Evolutionary conservation across 495 filamentous ascomycete species (phyloP).

Genomic region (Hypoxylon lenormandii): DNA sequence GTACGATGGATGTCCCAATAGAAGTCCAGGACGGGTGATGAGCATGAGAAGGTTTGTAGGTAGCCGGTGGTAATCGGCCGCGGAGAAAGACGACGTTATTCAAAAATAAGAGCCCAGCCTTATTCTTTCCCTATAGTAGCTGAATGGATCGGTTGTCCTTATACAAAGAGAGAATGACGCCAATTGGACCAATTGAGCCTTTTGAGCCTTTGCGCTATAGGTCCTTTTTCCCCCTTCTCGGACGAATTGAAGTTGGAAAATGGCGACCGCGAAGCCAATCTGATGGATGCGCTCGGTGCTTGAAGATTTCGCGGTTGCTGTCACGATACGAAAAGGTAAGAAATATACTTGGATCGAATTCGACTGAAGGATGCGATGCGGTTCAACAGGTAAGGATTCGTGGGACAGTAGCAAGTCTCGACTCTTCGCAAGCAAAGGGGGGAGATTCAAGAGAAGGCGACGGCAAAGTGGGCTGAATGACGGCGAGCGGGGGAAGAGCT

Average conservation of each 20-base stretch:
- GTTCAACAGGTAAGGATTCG: slow-evolving; percentile 17
- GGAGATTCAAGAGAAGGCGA: slow-evolving; percentile 20
- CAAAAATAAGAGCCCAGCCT: slow-evolving; percentile 26
- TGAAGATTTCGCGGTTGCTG: slow-evolving; percentile 17
- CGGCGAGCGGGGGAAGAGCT: slow-evolving; percentile 38
- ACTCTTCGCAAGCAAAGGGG: slow-evolving; percentile 23
- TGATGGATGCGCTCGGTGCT: slow-evolving; percentile 26
- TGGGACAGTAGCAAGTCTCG: slow-evolving; percentile 19
- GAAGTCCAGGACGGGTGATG: background rate
- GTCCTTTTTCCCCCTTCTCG: slow-evolving; percentile 33
- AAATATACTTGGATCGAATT: slow-evolving; percentile 20
- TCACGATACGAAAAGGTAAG: slow-evolving; percentile 9
- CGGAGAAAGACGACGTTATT: slow-evolving; percentile 8
- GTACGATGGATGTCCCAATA: background rate
- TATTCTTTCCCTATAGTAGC: slow-evolving; percentile 21
- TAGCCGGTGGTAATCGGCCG: slow-evolving; percentile 10
- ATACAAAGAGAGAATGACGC: slow-evolving; percentile 33
- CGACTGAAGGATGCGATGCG: slow-evolving; percentile 22
- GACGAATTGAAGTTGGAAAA: slow-evolving; percentile 28
- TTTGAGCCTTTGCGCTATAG: slow-evolving; percentile 24
- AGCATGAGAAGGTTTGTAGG: slow-evolving; percentile 15
- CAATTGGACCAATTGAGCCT: slow-evolving; percentile 39
- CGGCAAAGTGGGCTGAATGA: slow-evolving; percentile 37
- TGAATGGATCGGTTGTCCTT: slow-evolving; percentile 22
- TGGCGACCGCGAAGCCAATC: slow-evolving; percentile 6